phyloP scores from a whole-genome alignment of 2,329 filamentous ascomycete genomes.

The Stachybotrys echinatus region DNA sequence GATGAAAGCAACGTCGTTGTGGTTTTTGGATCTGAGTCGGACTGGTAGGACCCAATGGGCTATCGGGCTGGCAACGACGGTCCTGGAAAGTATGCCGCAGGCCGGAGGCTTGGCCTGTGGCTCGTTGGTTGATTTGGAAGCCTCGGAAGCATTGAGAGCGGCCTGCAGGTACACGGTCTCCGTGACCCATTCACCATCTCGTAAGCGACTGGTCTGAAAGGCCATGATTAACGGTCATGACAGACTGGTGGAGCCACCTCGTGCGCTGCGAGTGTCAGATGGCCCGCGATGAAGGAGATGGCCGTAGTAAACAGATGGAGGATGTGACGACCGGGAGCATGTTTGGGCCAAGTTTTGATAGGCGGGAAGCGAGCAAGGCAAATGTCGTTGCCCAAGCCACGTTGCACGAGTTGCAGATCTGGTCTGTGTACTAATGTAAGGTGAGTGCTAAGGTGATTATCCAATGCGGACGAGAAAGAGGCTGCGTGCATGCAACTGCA shows the following conservation, averaged over 20 bases:
- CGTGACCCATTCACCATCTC: slow-evolving; percentile 53
- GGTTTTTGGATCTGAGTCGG: slow-evolving; percentile 61
- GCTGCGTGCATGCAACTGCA: too few relatives aligned
- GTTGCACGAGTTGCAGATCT: not conserved
- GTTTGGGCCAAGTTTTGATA: not conserved
- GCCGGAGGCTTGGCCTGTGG: slow-evolving; percentile 38
- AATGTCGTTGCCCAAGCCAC: not conserved
- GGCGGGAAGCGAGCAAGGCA: not conserved
- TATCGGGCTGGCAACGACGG: slow-evolving; percentile 69
- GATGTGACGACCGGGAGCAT: not conserved
- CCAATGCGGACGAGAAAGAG: too few relatives aligned
- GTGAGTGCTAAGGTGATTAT: too few relatives aligned
- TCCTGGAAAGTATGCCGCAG: slow-evolving; percentile 73
- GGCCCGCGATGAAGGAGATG: not conserved
- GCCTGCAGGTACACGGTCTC: slow-evolving; percentile 40
- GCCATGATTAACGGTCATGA: slow-evolving; percentile 24
- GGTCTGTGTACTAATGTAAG: not conserved
- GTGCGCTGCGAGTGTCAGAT: not conserved
- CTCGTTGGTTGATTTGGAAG: slow-evolving; percentile 21
- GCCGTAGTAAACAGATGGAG: not conserved
- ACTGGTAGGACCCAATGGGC: slow-evolving; percentile 74
- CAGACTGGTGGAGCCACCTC: slow-evolving; percentile 9
- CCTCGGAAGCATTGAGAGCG: slow-evolving; percentile 32
- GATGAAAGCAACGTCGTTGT: slow-evolving; percentile 83
- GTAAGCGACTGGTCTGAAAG: slow-evolving; percentile 49